Percentiles rank a stretch among this genome's conserved stretches.
Conservation (phyloP, 768 basidiomycete genomes). For the Boletus patriciae region DNA sequence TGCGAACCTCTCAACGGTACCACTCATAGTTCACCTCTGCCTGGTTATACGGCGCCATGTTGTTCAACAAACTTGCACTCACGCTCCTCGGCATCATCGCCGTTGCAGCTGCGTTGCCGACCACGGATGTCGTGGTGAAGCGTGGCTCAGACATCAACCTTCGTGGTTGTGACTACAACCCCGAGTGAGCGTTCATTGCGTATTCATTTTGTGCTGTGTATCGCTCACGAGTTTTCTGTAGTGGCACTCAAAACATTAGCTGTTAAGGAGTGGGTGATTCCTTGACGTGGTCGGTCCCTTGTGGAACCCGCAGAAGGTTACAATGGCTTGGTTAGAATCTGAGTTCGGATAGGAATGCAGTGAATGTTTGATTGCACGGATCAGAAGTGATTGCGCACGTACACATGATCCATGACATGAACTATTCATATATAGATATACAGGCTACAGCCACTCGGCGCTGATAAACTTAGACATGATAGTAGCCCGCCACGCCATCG, state of each 20-base stretch:
- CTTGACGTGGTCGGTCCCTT: too few species aligned
- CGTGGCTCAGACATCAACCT: background rate
- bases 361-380: too few species aligned
- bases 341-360: too few species aligned
- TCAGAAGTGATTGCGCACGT: too few species aligned
- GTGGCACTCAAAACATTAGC: background rate
- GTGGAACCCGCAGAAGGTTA: too few species aligned
- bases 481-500: too few species aligned
- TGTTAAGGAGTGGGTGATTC: background rate
- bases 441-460: too few species aligned
- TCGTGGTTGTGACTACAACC: background rate
- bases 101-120: background rate
- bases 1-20: background rate
- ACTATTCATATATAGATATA: too few species aligned
- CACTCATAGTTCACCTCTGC: background rate
- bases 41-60: background rate
- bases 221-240: background rate
- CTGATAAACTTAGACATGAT: too few species aligned
- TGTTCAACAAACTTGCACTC: slow-evolving; percentile 9
- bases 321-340: too few species aligned
- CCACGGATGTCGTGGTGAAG: background rate
- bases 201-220: background rate
- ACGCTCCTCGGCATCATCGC: background rate
- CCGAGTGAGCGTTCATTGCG: background rate
- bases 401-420: too few species aligned